Conservation (phyloP, 306 rosid genomes). For the Rosa chinensis region DNA sequence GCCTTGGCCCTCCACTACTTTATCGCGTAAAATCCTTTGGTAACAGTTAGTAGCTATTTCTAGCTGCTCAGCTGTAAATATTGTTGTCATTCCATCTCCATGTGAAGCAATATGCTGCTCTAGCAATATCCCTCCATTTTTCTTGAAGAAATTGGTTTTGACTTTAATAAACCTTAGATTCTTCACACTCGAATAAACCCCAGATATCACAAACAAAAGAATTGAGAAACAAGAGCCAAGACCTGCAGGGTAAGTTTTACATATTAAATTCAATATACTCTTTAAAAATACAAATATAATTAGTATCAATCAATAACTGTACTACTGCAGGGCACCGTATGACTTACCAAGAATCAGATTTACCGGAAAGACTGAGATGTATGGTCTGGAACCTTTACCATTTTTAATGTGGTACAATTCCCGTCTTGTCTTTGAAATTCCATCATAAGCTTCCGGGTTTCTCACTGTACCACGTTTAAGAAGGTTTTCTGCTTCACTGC, state of each 20-base stretch:
- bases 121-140: slow-evolving; percentile 1
- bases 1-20: neutral
- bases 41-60: neutral
- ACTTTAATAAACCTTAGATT: neutral
- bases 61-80: neutral
- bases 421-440: neutral
- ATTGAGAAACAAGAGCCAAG: neutral
- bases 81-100: neutral
- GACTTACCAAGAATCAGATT: neutral
- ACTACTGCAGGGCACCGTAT: neutral
- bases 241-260: slow-evolving; percentile 1
- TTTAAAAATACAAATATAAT: neutral
- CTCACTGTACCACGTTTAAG: neutral
- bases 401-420: neutral
- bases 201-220: neutral
- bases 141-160: neutral
- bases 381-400: neutral
- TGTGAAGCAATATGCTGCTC: neutral
- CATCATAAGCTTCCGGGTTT: neutral
- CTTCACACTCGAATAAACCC: neutral
- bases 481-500: neutral
- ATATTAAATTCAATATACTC: neutral
- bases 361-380: neutral
- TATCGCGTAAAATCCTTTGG: neutral
- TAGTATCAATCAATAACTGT: neutral